Percentiles rank a stretch among this genome's conserved stretches.
Conservation (phyloP, 2,329 filamentous ascomycete species). For the Botryotinia globosa region DNA sequence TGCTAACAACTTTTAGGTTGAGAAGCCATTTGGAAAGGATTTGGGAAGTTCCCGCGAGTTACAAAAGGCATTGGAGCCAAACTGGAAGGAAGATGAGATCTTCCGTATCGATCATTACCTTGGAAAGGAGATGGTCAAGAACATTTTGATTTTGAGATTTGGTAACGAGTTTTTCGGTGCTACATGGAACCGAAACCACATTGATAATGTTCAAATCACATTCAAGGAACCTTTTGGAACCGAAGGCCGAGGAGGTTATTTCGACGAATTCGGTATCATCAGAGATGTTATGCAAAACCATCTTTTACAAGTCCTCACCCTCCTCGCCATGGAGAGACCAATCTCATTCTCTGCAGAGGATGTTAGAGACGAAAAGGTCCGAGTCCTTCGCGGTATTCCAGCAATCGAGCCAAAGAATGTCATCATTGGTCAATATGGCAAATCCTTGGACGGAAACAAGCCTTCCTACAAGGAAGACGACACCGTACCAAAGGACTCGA, state of each 20-base stretch:
- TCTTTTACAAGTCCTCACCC: slow-evolving; percentile 89
- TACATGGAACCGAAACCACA: slow-evolving; percentile 98
- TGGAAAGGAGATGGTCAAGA: slow-evolving; percentile 99
- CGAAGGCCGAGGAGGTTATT: slow-evolving; percentile 96
- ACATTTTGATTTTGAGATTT: slow-evolving; percentile 95
- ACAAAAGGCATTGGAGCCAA: slow-evolving; percentile 89
- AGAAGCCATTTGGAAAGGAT: slow-evolving; percentile 99
- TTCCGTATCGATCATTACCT: slow-evolving; percentile 99
- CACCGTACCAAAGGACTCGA: slow-evolving; percentile 93
- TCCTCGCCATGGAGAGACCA: slow-evolving; percentile 96
- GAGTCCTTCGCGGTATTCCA: slow-evolving; percentile 89
- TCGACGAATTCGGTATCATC: slow-evolving; percentile 98
- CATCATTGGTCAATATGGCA: slow-evolving; percentile 98
- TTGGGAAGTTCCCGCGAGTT: slow-evolving; percentile 90
- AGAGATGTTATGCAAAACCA: slow-evolving; percentile 99
- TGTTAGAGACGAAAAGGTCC: slow-evolving; percentile 97
- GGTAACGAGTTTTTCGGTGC: slow-evolving; percentile 98
- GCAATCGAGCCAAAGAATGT: slow-evolving; percentile 98
- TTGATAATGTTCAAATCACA: slow-evolving; percentile 98
- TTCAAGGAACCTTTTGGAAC: slow-evolving; percentile 99
- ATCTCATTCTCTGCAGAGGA: slow-evolving; percentile 98
- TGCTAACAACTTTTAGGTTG: slow-evolving; percentile 59
- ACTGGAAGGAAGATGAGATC: slow-evolving; percentile 98
- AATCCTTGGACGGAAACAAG: slow-evolving; percentile 92
- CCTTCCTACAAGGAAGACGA: slow-evolving; percentile 98